A percentile compares a stretch with the other conserved stretches of the same genome.
phyloP scores from a whole-genome alignment of 352 stramenopile species.

The Phytophthora multivora region DNA sequence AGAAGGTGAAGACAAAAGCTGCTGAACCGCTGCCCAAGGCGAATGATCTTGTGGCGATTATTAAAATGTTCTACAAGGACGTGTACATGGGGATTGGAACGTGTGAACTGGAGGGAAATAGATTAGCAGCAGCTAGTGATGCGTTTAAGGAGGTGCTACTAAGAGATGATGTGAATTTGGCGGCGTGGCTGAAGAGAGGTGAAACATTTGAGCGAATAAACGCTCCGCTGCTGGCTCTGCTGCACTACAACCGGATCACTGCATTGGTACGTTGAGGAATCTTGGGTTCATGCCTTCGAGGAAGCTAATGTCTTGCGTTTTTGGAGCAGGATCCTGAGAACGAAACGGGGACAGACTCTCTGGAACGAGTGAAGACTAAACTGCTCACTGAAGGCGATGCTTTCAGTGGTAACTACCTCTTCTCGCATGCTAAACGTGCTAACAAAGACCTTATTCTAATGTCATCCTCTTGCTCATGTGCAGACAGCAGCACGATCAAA shows the following conservation, averaged over 20 bases:
- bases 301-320: neutral
- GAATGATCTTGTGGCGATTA: slow-evolving; percentile 56
- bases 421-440: neutral
- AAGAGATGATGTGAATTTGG: slow-evolving; percentile 47
- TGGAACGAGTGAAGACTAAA: slow-evolving; percentile 39
- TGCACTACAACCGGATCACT: slow-evolving; percentile 69
- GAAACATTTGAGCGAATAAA: slow-evolving; percentile 61
- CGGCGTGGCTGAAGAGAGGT: slow-evolving; percentile 60
- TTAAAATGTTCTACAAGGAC: slow-evolving; percentile 77
- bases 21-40: slow-evolving; percentile 36
- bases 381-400: slow-evolving; percentile 33
- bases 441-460: neutral
- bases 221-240: slow-evolving; percentile 62
- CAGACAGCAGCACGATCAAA: slow-evolving; percentile 23
- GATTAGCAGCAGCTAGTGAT: slow-evolving; percentile 50
- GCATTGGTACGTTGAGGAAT: slow-evolving; percentile 37
- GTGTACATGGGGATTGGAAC: slow-evolving; percentile 57
- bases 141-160: slow-evolving; percentile 76
- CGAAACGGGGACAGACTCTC: slow-evolving; percentile 29
- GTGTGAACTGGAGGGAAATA: slow-evolving; percentile 37
- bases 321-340: slow-evolving; percentile 33
- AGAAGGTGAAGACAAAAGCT: slow-evolving; percentile 9
- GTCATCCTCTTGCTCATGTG: neutral
- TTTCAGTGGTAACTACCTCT: slow-evolving; percentile 18
- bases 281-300: too few relatives aligned